Evolutionary conservation across 2,329 filamentous ascomycete species (phyloP), one percentile per base, ranked within the genome.

Genomic region (Dactylellina leptospora): DNA sequence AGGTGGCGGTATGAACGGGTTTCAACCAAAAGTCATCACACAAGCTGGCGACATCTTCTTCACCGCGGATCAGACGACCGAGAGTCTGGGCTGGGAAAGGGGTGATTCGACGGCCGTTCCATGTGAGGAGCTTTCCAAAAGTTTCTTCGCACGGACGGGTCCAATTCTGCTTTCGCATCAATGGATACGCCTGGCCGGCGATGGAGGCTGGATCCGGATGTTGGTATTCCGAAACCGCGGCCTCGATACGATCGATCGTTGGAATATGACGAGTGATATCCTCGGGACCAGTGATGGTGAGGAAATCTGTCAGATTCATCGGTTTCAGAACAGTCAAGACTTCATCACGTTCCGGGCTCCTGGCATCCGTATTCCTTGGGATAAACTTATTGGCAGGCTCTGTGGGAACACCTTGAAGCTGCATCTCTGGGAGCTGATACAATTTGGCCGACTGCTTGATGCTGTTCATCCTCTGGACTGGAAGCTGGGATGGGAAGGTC

Each of bases 221-320:
- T 33, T 73, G 69, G 54, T 66, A 73, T 53, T 73, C 69, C 5
- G 69, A 73, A 22, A 73, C 69, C 10, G 61, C 69, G 13, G 60
- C 69, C 40, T 73, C 69, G 54, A 23, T 73, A 45, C 59, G 59
- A 30, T 73, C 69, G 20, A 73, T 54, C 11, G 30, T 27, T 38
- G 69, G 69, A 42, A 73, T 73, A 25, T 73, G 69, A n/a, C 69
- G 69, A 30, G 69, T 73, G 47, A 73, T 73, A 28, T 73, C 69
- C 18, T 73, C 69, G 1, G 69, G 60, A 16, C 69, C 69, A 22
- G 69, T 73, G 69, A 73, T 61, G 53, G 60, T 64, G 54, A 73
- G 69, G 28, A 60, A 73, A 54, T 73, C 69, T 22, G 69, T 66
- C 45, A 73, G 40, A 47, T 73, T 66, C 69, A 73, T 55, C 5